phyloP scores from a whole-genome alignment of 345 rosid species.

The Pistacia vera region DNA sequence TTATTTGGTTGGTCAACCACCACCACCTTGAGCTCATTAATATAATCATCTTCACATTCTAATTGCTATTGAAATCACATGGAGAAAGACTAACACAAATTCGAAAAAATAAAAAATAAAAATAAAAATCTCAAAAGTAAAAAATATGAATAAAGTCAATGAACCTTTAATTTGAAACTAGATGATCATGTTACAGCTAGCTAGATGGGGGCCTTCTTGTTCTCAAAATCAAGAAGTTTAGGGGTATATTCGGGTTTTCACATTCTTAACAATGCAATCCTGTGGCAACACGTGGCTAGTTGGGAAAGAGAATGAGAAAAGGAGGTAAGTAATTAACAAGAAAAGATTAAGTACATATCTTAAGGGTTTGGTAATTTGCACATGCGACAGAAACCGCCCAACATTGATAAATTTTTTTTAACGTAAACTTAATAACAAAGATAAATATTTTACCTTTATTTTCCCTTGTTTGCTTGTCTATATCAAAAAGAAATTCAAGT shows the following conservation, averaged over 20 bases:
- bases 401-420: constrained; percentile 14
- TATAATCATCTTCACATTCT: background rate
- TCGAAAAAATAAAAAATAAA: background rate
- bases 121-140: background rate
- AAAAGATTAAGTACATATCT: constrained; percentile 39
- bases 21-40: constrained; percentile 5
- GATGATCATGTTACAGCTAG: background rate
- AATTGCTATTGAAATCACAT: constrained; percentile 12
- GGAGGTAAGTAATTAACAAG: constrained; percentile 22
- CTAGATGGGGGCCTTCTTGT: background rate
- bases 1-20: constrained; percentile 4
- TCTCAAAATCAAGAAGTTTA: background rate
- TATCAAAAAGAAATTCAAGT: constrained; percentile 23
- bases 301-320: background rate
- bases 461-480: constrained; percentile 23
- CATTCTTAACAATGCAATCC: background rate
- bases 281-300: background rate
- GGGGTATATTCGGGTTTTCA: constrained; percentile 11
- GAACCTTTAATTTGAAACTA: background rate
- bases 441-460: constrained; percentile 14
- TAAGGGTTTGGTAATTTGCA: constrained; percentile 48
- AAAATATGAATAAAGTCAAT: background rate
- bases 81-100: background rate
- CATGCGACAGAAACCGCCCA: constrained; percentile 51
- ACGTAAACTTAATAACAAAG: constrained; percentile 52